phyloP scores from a whole-genome alignment of 2,329 filamentous ascomycete genomes.

The Exophiala spinifera region DNA sequence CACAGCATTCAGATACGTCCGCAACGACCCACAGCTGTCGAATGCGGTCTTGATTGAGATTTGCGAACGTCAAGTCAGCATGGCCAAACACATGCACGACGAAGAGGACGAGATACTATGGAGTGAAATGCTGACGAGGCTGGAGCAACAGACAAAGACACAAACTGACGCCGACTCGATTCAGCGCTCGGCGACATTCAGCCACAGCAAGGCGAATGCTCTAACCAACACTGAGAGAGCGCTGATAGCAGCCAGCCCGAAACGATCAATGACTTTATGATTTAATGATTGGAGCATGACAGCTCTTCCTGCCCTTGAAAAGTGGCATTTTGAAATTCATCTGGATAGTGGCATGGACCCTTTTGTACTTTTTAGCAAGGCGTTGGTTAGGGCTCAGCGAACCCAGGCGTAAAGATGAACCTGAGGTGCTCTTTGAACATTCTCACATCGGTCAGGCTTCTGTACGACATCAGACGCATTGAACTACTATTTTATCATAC shows the following conservation, averaged over 20 bases:
- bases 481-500: not conserved
- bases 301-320: too few relatives aligned
- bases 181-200: not conserved
- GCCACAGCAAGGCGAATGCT: not conserved
- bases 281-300: not conserved
- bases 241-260: not conserved
- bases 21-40: slow-evolving; percentile 7
- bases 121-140: slow-evolving; percentile 5
- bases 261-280: not conserved
- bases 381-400: too few relatives aligned
- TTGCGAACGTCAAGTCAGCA: slow-evolving; percentile 19
- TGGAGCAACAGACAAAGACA: slow-evolving; percentile 17
- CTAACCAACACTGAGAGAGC: not conserved
- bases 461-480: too few relatives aligned
- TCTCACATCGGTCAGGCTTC: too few relatives aligned
- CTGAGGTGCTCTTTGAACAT: too few relatives aligned
- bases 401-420: too few relatives aligned
- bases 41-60: slow-evolving; percentile 19
- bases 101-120: slow-evolving; percentile 17
- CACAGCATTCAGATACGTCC: slow-evolving; percentile 16
- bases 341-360: not conserved
- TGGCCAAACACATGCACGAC: slow-evolving; percentile 13
- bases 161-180: slow-evolving; percentile 3
- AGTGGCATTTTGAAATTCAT: too few relatives aligned
- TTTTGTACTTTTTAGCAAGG: not conserved